A percentile compares a stretch with the other conserved stretches of the same genome.
Evolutionary conservation across 345 rosid species (phyloP).

Genomic region (Dipteronia dyeriana): DNA sequence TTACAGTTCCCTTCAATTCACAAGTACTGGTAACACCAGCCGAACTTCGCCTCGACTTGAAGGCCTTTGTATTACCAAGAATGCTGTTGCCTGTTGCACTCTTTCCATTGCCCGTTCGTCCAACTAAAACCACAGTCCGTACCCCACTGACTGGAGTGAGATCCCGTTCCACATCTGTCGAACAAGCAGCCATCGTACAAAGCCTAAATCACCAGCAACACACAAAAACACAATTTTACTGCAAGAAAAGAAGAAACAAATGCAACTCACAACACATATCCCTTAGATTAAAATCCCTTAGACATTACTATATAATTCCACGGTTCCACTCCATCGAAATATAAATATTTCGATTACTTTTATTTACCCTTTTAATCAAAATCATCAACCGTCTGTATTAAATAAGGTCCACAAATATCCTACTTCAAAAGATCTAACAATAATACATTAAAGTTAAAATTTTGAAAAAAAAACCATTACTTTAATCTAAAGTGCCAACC

Average conservation of each 20-base stretch:
- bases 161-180: conserved; percentile 84
- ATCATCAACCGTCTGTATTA: background rate
- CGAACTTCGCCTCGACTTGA: conserved; percentile 69
- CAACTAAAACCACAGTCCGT: conserved; percentile 76
- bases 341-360: background rate
- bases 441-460: too few relatives aligned
- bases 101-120: conserved; percentile 92
- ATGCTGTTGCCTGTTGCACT: conserved; percentile 93
- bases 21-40: conserved; percentile 75
- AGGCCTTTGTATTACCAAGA: conserved; percentile 66
- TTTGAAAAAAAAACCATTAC: too few relatives aligned
- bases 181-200: conserved; percentile 70
- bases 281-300: too few relatives aligned
- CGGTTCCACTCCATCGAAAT: background rate
- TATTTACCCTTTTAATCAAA: background rate
- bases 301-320: too few relatives aligned
- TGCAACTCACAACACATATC: too few relatives aligned
- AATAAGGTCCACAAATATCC: too few relatives aligned
- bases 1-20: conserved; percentile 53
- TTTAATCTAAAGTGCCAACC: too few relatives aligned
- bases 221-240: too few relatives aligned
- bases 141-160: conserved; percentile 43
- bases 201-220: conserved; percentile 2
- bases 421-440: too few relatives aligned
- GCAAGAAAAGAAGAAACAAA: too few relatives aligned